Base-by-base conservation (phyloP, 371 early-diverging fungal genomes). In the Mucor piriformis region DNA sequence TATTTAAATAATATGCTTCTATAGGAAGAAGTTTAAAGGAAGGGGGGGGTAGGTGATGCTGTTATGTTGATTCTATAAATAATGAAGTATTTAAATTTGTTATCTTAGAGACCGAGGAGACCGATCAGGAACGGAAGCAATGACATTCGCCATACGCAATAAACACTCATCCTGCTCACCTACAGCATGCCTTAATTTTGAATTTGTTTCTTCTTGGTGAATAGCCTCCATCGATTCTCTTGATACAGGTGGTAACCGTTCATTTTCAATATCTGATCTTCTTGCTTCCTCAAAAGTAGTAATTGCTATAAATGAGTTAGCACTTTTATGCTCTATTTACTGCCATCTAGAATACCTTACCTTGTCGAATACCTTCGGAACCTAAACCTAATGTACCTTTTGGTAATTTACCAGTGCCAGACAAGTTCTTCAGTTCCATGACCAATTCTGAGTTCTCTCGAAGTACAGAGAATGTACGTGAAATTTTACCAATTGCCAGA, bases 201-300 rank as follows among this genome's bases (percentile, higher is more conserved):
- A 73, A 10, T 68, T 74, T 13, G 75, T 75, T 48, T 60, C 43
- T 29, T 84, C 82, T 56, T 78, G 82, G 23, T 70, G 69, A 51
- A 76, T 72, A 40, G 59, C 67, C 3, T 67, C 46, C 23, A 61
- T 70, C 11, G 62, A 69, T 38, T 82, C 81, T 46, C 76, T 72
- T 50, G 80, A 76, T 21, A 81, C 72, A 13, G 96, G 96, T 18
- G 98, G 98, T 46, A 97, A 65, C 13, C 90, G 85, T 70, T 98
- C 98, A 68, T 98, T 98, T 50, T 95, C 92, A 16, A 83, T 69
- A 74, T 98, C 97, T 21, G 89, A 90, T 16, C 74, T 77, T 65
- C 88, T 89, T 18, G 97, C 98, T 60, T 96, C 93, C 42, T 97
- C 97, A 74, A 97, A 97, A 16, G 91, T 82, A 13, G 85, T 84